These are phyloP conservation scores for Pelargonium australe DNA, from an alignment of 441 rosid species.

Conservation along the genomic window DNA sequence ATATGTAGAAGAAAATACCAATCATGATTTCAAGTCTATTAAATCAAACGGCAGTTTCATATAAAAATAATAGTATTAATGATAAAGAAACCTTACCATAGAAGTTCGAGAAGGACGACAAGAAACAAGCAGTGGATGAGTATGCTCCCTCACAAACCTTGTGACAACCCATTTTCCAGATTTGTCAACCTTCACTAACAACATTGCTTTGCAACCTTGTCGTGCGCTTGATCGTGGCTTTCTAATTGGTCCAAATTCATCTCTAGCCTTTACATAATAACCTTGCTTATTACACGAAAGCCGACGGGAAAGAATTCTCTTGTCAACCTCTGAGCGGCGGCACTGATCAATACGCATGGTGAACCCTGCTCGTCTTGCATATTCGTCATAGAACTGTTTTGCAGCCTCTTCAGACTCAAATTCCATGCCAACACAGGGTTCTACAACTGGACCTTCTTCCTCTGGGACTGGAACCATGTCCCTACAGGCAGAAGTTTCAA, in stretches of 20 bases:
- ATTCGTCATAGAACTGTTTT: slow-evolving; percentile 33
- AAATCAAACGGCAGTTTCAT: no score
- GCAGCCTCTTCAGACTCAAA: slow-evolving; percentile 50
- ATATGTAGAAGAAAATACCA: no score
- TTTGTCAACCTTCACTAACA: slow-evolving; percentile 43
- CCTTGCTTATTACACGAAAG: slow-evolving; percentile 53
- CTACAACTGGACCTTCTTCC: slow-evolving; percentile 33
- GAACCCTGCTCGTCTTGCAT: slow-evolving; percentile 40
- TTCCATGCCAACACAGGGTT: slow-evolving; percentile 47
- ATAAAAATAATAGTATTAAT: slow-evolving; percentile 3
- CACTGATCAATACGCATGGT: slow-evolving; percentile 45
- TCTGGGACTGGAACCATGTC: slow-evolving; percentile 22
- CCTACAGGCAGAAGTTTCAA: slow-evolving; percentile 29
- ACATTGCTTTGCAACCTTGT: slow-evolving; percentile 48
- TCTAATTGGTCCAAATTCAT: slow-evolving; percentile 30
- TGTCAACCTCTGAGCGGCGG: slow-evolving; percentile 42
- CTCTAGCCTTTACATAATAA: slow-evolving; percentile 42
- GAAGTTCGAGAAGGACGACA: background rate
- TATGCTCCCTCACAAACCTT: slow-evolving; percentile 44
- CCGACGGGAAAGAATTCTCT: slow-evolving; percentile 45
- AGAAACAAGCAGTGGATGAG: slow-evolving; percentile 39
- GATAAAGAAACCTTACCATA: slow-evolving; percentile 30
- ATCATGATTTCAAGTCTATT: no score
- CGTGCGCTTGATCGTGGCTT: slow-evolving; percentile 35
- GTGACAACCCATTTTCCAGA: slow-evolving; percentile 48